Evolutionary conservation across 768 basidiomycete species (phyloP).

Genomic region (Boletus eberwhitei): DNA sequence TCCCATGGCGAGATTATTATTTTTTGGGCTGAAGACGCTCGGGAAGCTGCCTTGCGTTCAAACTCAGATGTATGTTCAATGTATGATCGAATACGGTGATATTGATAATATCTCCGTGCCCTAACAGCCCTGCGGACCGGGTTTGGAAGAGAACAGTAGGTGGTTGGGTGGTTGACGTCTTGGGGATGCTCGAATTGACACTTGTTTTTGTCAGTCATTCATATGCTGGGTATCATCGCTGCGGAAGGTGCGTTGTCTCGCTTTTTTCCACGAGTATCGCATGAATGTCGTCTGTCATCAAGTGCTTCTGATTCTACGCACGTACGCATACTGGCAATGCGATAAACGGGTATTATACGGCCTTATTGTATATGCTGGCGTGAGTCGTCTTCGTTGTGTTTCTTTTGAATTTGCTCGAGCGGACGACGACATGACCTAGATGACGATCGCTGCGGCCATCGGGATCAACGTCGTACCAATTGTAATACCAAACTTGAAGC

Average conservation of each 20-base stretch:
- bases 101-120: neutral
- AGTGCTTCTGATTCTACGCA: conserved; percentile 19
- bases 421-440: neutral
- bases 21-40: neutral
- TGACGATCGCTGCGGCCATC: conserved; percentile 2
- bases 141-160: conserved; percentile 9
- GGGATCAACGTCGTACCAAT: neutral
- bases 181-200: neutral
- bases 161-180: neutral
- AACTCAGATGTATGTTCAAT: conserved; percentile 5
- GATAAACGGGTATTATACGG: conserved; percentile 10
- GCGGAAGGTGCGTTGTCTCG: conserved; percentile 4
- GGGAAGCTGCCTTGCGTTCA: conserved; percentile 4
- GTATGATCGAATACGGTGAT: neutral
- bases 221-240: conserved; percentile 1
- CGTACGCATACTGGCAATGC: conserved; percentile 20
- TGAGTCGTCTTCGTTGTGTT: neutral
- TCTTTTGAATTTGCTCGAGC: neutral
- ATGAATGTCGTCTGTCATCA: neutral
- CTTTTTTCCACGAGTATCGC: neutral
- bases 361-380: conserved; percentile 8
- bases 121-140: conserved; percentile 1
- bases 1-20: too few relatives aligned
- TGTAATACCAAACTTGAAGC: too few relatives aligned
- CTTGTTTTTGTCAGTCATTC: conserved; percentile 5